Conservation (phyloP, 192 early-diverging fungal genomes). For the Entomortierella beljakovae region DNA sequence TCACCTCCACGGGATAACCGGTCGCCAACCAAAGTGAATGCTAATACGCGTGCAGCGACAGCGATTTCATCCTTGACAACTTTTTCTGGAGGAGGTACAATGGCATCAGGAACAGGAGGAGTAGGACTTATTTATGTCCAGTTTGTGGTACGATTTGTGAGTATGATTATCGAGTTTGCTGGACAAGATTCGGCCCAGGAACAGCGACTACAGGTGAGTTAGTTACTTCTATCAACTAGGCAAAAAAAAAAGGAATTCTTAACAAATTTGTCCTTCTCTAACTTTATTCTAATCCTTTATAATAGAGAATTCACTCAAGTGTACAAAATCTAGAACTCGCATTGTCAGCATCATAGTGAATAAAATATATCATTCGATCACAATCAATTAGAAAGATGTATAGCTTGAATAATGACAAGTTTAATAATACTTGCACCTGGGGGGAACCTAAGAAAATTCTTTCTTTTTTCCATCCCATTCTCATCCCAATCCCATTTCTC, state of each 20-base stretch:
- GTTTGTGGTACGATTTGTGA: constrained; percentile 43
- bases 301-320: constrained; percentile 40
- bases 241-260: too few relatives aligned
- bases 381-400: not conserved
- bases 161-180: constrained; percentile 50
- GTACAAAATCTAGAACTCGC: constrained; percentile 45
- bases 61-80: constrained; percentile 33
- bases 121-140: constrained; percentile 47
- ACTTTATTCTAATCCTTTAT: not conserved
- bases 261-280: too few relatives aligned
- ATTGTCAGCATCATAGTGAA: constrained; percentile 3
- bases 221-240: not conserved
- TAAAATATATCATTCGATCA: not conserved
- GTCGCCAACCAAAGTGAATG: not conserved
- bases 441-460: too few relatives aligned
- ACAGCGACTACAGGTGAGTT: constrained; percentile 40
- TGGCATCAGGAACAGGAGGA: constrained; percentile 45
- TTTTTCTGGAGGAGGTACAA: constrained; percentile 36
- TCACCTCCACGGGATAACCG: not conserved
- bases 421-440: not conserved
- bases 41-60: constrained; percentile 27
- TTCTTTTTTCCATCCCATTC: too few relatives aligned
- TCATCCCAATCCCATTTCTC: too few relatives aligned
- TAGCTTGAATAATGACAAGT: not conserved
- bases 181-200: constrained; percentile 42